Conservation (phyloP, 108 stramenopile genomes). For the Conticribra guillardii region DNA sequence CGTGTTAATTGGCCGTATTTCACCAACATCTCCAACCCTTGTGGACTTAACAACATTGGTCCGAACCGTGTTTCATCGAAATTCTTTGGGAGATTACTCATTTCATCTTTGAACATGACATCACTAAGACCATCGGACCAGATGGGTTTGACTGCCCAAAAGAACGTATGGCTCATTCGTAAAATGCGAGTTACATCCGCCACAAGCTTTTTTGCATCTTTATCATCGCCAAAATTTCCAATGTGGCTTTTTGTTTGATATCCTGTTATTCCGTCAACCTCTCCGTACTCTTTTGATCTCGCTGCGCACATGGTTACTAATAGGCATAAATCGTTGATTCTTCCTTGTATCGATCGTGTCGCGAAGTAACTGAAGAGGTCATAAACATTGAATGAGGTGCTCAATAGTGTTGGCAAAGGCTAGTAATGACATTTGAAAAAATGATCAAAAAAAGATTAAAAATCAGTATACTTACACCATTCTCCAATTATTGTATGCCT, state of each 20-base stretch:
- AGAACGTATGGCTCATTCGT: conserved; percentile 63
- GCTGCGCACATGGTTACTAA: conserved; percentile 47
- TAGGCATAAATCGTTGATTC: conserved; percentile 68
- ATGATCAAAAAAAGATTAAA: no score
- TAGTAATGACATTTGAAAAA: no score
- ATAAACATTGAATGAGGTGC: neutral
- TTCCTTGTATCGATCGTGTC: conserved; percentile 59
- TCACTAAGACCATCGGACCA: conserved; percentile 39
- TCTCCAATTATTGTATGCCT: conserved; percentile 60
- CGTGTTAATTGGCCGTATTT: conserved; percentile 50
- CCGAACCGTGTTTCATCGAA: conserved; percentile 49
- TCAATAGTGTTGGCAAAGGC: no score
- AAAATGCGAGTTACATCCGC: conserved; percentile 48
- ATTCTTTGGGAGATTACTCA: conserved; percentile 21
- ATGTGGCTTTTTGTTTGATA: conserved; percentile 15
- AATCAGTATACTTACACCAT: conserved; percentile 38
- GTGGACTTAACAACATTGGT: conserved; percentile 52
- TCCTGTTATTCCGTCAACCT: conserved; percentile 32
- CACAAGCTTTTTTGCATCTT: conserved; percentile 47
- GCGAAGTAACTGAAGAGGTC: conserved; percentile 21
- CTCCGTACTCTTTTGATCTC: conserved; percentile 30
- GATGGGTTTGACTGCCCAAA: conserved; percentile 66
- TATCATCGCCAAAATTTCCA: conserved; percentile 10
- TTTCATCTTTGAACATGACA: conserved; percentile 14
- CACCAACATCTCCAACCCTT: conserved; percentile 57